Percentiles rank a stretch among this genome's conserved stretches.
Evolutionary conservation across 1,284 basidiomycete genomes (phyloP).

Genomic region (Amylostereum areolatum): DNA sequence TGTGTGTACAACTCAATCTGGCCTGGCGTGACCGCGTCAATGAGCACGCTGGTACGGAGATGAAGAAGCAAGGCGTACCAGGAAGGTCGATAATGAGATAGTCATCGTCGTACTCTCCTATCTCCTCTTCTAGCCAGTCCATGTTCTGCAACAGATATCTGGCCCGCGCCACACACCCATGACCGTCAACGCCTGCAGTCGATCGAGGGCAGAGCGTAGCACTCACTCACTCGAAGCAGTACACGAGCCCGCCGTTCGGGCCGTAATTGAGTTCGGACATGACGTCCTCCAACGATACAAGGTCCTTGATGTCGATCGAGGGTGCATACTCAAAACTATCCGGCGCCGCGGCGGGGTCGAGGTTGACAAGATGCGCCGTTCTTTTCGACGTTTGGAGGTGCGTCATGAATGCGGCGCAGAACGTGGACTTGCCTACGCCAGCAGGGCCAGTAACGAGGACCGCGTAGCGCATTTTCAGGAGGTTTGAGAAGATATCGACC

Average conservation of each 20-base stretch:
- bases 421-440: slow-evolving; percentile 97
- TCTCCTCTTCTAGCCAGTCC: slow-evolving; percentile 98
- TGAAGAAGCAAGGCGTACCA: slow-evolving; percentile 41
- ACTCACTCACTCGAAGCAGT: slow-evolving; percentile 98
- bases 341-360: slow-evolving; percentile 91
- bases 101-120: slow-evolving; percentile 93
- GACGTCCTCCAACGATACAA: slow-evolving; percentile 92
- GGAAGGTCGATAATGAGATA: slow-evolving; percentile 99
- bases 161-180: background rate
- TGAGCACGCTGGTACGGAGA: background rate
- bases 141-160: slow-evolving; percentile 96
- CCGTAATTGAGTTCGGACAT: slow-evolving; percentile 96
- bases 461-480: slow-evolving; percentile 75
- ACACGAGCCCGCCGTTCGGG: slow-evolving; percentile 95
- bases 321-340: slow-evolving; percentile 90
- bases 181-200: background rate
- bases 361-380: slow-evolving; percentile 90
- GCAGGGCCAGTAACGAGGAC: slow-evolving; percentile 89
- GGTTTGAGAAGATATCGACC: background rate
- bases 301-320: slow-evolving; percentile 89
- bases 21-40: slow-evolving; percentile 37
- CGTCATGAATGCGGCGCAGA: slow-evolving; percentile 85
- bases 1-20: slow-evolving; percentile 99
- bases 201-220: slow-evolving; percentile 10
- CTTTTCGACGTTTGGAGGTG: slow-evolving; percentile 85